Conservation (phyloP, 257 asterid genomes). For the Solanum sitiens region DNA sequence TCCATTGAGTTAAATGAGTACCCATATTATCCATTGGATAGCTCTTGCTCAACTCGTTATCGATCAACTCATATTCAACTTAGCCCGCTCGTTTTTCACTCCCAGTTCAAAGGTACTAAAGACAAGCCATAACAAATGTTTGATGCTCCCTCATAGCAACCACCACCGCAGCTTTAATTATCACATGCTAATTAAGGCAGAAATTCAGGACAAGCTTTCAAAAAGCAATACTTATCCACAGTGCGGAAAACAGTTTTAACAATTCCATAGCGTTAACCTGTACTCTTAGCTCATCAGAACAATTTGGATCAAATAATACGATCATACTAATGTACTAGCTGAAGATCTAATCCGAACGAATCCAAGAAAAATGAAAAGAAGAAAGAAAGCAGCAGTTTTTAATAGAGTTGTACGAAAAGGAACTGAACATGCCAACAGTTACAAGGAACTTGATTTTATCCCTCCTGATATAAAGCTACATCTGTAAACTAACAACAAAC, state of each 20-base stretch:
- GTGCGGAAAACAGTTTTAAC: background rate
- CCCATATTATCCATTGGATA: background rate
- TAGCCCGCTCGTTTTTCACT: background rate
- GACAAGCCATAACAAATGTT: background rate
- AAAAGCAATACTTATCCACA: background rate
- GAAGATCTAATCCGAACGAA: background rate
- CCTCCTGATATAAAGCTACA: background rate
- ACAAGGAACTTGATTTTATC: background rate
- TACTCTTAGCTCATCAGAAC: background rate
- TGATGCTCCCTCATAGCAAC: background rate
- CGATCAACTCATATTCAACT: background rate
- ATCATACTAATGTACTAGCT: background rate
- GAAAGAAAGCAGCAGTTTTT: background rate
- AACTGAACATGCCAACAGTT: background rate
- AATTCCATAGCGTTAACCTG: background rate
- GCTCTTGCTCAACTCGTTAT: background rate
- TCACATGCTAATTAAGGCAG: background rate
- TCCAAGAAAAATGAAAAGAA: background rate
- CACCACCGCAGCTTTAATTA: background rate
- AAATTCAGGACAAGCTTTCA: background rate
- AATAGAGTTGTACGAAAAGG: background rate
- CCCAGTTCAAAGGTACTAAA: background rate
- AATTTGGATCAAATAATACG: background rate
- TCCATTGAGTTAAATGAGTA: background rate
- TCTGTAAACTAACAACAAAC: background rate